phyloP scores from a whole-genome alignment of 2,329 filamentous ascomycete genomes.

The Exophiala phaeomuriformis region DNA sequence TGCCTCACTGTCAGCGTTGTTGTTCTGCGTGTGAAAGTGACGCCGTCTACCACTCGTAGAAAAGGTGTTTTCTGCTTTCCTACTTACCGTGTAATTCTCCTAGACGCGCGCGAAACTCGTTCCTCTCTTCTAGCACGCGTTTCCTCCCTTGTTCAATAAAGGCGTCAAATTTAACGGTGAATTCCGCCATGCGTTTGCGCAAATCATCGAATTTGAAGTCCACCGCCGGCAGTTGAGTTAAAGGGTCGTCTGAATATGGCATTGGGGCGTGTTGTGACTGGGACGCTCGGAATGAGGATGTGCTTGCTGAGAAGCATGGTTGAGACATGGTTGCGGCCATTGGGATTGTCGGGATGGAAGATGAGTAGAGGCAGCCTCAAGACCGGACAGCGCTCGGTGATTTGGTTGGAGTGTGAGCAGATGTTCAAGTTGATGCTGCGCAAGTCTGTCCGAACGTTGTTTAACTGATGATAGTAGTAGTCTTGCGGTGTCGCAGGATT shows the following conservation, averaged over 20 bases:
- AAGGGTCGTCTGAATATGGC: slow-evolving; percentile 23
- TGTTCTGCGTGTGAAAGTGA: background rate
- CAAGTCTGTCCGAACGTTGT: no score
- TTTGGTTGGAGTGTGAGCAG: no score
- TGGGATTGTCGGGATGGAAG: background rate
- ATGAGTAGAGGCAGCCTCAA: background rate
- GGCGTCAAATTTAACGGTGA: slow-evolving; percentile 80
- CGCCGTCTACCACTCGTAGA: background rate
- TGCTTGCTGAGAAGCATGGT: slow-evolving; percentile 20
- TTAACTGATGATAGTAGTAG: no score
- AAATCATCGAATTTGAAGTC: slow-evolving; percentile 96
- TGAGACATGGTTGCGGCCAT: slow-evolving; percentile 19
- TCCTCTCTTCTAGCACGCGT: slow-evolving; percentile 83
- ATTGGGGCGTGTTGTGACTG: slow-evolving; percentile 20
- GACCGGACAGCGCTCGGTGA: no score
- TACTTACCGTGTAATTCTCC: slow-evolving; percentile 75
- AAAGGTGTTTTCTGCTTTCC: background rate
- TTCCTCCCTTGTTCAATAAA: slow-evolving; percentile 91
- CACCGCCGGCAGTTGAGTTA: slow-evolving; percentile 62
- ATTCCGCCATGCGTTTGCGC: slow-evolving; percentile 89
- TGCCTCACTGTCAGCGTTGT: slow-evolving; percentile 33
- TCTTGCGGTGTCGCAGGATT: no score
- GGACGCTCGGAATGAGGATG: slow-evolving; percentile 25
- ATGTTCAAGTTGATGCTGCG: no score
- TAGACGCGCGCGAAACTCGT: slow-evolving; percentile 84